Percentiles rank a stretch among this genome's conserved stretches.
phyloP scores from a whole-genome alignment of 2,329 filamentous ascomycete species.

The Trichoderma sp. region DNA sequence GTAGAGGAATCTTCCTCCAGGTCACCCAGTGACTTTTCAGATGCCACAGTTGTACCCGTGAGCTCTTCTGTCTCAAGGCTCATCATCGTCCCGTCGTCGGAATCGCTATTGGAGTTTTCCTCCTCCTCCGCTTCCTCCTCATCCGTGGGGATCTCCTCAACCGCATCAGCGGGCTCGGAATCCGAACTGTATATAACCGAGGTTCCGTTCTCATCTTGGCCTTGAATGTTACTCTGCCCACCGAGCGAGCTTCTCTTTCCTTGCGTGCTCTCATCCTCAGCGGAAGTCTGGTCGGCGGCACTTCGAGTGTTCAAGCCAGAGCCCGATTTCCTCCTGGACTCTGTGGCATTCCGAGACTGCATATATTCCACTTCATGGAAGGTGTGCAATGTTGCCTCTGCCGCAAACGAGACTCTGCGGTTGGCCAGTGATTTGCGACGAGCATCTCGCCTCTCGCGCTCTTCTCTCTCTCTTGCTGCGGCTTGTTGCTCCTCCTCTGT shows the following conservation, averaged over 20 bases:
- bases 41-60: slow-evolving; percentile 67
- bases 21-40: slow-evolving; percentile 60
- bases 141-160: slow-evolving; percentile 59
- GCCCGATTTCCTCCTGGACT: slow-evolving; percentile 74
- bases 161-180: slow-evolving; percentile 58
- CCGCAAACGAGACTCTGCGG: slow-evolving; percentile 92
- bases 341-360: slow-evolving; percentile 67
- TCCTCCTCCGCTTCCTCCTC: slow-evolving; percentile 49
- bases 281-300: slow-evolving; percentile 57
- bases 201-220: slow-evolving; percentile 68
- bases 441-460: slow-evolving; percentile 78
- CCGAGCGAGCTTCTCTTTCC: slow-evolving; percentile 64
- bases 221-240: slow-evolving; percentile 55
- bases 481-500: slow-evolving; percentile 73
- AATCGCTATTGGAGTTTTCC: slow-evolving; percentile 56
- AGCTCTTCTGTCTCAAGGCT: slow-evolving; percentile 79
- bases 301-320: slow-evolving; percentile 59
- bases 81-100: slow-evolving; percentile 79
- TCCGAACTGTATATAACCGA: slow-evolving; percentile 78
- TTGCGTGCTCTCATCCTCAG: slow-evolving; percentile 65
- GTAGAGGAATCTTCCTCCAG: slow-evolving; percentile 66
- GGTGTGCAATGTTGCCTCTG: slow-evolving; percentile 94
- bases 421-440: slow-evolving; percentile 91
- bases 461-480: slow-evolving; percentile 69
- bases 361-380: slow-evolving; percentile 92